phyloP scores from a whole-genome alignment of 768 basidiomycete genomes.

The Trametes gibbosa region DNA sequence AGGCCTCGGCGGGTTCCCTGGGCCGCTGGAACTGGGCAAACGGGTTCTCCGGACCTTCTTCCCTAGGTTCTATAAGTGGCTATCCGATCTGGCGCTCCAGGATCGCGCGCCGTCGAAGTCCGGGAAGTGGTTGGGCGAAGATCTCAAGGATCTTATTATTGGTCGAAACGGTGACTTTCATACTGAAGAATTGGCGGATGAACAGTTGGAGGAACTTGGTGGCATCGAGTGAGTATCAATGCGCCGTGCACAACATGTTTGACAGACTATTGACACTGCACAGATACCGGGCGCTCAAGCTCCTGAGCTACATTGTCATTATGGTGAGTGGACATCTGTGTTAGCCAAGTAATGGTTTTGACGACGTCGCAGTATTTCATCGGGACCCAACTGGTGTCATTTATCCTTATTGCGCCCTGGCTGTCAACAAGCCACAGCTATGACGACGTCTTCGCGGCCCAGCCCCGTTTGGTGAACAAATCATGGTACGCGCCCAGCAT shows the following conservation, averaged over 20 bases:
- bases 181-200: constrained; percentile 54
- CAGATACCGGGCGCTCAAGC: constrained; percentile 46
- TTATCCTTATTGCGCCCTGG: constrained; percentile 63
- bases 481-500: constrained; percentile 44
- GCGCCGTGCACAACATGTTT: not conserved
- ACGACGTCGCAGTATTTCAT: constrained; percentile 59
- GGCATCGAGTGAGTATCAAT: constrained; percentile 66
- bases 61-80: constrained; percentile 40
- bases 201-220: constrained; percentile 70
- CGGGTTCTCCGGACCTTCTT: constrained; percentile 37
- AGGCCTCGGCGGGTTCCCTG: constrained; percentile 48
- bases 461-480: constrained; percentile 51
- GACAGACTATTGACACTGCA: no score
- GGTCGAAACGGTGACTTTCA: constrained; percentile 60
- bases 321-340: constrained; percentile 28
- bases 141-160: constrained; percentile 42
- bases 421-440: constrained; percentile 43
- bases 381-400: constrained; percentile 50
- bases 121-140: constrained; percentile 35
- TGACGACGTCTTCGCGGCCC: constrained; percentile 47
- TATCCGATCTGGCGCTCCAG: not conserved
- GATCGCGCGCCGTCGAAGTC: constrained; percentile 3
- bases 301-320: constrained; percentile 50
- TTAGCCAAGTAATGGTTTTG: constrained; percentile 24
- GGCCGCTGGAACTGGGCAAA: constrained; percentile 39